phyloP scores from a whole-genome alignment of 345 rosid genomes.

The Lepidium africanum region DNA sequence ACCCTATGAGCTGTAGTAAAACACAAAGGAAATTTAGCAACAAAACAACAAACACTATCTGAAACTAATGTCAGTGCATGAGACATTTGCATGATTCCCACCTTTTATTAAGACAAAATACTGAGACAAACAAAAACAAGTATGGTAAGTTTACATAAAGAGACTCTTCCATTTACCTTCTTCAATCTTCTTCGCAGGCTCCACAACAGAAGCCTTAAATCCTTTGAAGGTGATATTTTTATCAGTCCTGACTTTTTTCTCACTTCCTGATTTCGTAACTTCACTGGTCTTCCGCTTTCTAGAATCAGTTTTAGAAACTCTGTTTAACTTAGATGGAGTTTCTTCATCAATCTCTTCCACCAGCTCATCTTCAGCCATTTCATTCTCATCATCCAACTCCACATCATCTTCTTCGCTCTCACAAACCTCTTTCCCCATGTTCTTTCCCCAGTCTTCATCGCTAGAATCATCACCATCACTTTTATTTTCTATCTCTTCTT shows the following conservation, averaged over 20 bases:
- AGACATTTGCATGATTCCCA: not conserved
- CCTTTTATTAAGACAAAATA: not conserved
- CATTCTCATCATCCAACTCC: conserved; percentile 48
- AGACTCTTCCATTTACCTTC: conserved; percentile 27
- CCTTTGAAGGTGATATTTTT: conserved; percentile 23
- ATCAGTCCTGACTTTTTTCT: conserved; percentile 40
- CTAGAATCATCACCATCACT: conserved; percentile 49
- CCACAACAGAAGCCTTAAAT: conserved; percentile 32
- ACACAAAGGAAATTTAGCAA: conserved; percentile 15
- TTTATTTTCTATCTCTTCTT: conserved; percentile 29
- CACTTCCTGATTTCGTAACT: conserved; percentile 31
- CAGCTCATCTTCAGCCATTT: conserved; percentile 30
- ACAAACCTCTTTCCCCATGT: conserved; percentile 34
- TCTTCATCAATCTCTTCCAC: conserved; percentile 25
- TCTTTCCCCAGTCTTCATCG: conserved; percentile 79
- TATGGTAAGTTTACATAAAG: not conserved
- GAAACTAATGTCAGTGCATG: not conserved
- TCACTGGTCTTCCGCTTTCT: conserved; percentile 42
- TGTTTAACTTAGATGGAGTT: conserved; percentile 4
- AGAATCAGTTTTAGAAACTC: conserved; percentile 20
- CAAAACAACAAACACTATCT: not conserved
- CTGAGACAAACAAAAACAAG: not conserved
- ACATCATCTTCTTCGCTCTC: conserved; percentile 50
- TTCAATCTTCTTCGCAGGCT: conserved; percentile 37
- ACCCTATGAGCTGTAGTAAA: conserved; percentile 43